Evolutionary conservation across 73 alveolate genomes (phyloP), one percentile per base, ranked within the genome.

Genomic region (Stentor roeselii): DNA sequence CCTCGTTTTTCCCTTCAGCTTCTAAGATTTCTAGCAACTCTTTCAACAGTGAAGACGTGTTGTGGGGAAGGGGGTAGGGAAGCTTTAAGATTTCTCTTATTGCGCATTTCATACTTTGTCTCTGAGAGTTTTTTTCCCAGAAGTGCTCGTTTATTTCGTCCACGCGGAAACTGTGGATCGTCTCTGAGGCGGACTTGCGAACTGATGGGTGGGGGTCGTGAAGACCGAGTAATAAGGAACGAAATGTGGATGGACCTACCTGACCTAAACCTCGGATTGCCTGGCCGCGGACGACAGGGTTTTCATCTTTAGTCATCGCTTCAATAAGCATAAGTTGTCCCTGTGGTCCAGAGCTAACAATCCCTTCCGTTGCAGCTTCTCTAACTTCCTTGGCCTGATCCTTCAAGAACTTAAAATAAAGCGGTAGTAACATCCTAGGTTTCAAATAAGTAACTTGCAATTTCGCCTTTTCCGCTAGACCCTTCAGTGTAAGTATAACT

Each of bases 311-410:
- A 14, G 97, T 93, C 75, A 95, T 84, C 60, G 98, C 99, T 83
- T 95, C 99, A 27, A 95, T 95, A 38, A 95, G 95, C 92, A 93
- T 92, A 39, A 95, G 86, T 85, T 95, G 98, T 1, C 98, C 99
- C 86, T 95, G 92, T 6, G 98, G 95, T n/a, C 99, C 99, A 50
- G 93, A 88, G 82, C 88, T 86, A 78, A 92, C 89, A 40, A 95
- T 93, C 84, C 98, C 89, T 60, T 90, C 87, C 6, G 39, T 76
- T 36, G 82, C 67, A 82, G 90, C 91, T 60, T 93, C 91, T 84
- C 96, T 91, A 31, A 95, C 95, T 88, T 89, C 87, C 3, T 84
- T 84, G 83, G 91, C 97, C 84, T 89, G 93, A 82, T 95, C 99
- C 82, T 86, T 90, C 39, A 95, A 80, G 85, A 92, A 91, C 39